Evolutionary conservation across 1,139 yeast species (phyloP).

Genomic region (Blastobotrys malaysiensis): DNA sequence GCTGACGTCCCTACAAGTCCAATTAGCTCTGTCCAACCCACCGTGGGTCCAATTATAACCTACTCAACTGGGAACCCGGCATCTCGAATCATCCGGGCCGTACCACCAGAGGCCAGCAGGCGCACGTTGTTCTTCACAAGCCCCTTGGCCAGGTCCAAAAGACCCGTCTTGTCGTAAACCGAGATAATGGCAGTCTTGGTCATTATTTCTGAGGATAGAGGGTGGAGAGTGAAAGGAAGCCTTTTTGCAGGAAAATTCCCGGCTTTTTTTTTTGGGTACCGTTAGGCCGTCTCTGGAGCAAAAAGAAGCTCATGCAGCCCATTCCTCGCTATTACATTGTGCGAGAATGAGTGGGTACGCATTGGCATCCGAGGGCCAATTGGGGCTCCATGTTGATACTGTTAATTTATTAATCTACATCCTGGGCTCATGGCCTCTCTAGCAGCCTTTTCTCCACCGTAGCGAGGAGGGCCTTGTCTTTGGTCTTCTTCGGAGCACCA

Average conservation of each 20-base stretch:
- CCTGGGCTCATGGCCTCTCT: too few species aligned
- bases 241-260: neutral
- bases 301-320: neutral
- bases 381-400: too few species aligned
- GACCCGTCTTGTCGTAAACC: constrained; percentile 95
- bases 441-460: too few species aligned
- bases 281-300: neutral
- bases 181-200: constrained; percentile 89
- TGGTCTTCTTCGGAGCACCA: neutral
- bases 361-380: too few species aligned
- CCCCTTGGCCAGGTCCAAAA: constrained; percentile 93
- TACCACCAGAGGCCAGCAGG: constrained; percentile 95
- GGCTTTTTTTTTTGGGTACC: neutral
- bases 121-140: constrained; percentile 82
- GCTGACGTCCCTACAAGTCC: constrained; percentile 59
- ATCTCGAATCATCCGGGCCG: constrained; percentile 89
- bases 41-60: constrained; percentile 1
- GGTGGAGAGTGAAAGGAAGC: neutral
- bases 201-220: constrained; percentile 5
- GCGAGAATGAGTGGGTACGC: too few species aligned
- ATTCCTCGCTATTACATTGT: neutral
- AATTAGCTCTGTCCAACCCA: neutral
- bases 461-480: neutral
- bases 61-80: constrained; percentile 93
- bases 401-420: too few species aligned